Evolutionary conservation across 495 filamentous ascomycete species (phyloP), one percentile per base, ranked within the genome.

Genomic region (Tuber microsphaerosporum): DNA sequence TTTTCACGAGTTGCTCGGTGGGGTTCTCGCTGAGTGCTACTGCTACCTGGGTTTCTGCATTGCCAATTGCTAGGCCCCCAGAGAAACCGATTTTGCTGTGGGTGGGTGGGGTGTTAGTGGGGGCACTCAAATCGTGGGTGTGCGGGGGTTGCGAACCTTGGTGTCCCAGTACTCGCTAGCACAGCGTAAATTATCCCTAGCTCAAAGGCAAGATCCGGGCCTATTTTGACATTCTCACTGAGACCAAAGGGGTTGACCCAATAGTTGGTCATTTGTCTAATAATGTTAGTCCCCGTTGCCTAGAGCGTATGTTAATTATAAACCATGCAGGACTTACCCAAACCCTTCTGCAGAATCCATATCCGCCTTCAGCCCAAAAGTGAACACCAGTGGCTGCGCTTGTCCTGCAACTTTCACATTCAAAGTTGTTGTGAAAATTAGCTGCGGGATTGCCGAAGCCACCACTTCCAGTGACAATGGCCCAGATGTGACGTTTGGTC

Each of bases 161-260:
- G 76, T 19, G 76, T 71, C 31, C 76, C 76, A 2, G 73, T 77
- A 22, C 48, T 76, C 20, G 74, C 77, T 6, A 76, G 41, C 71
- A 69, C 71, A 17, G 72, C 77, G 37, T 76, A 75, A 44, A 75
- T 75, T 42, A 80, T 75, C 1, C 77, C 79, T 7, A 81, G 20
- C 41, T 81, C 74, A 16, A 81, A 73, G 12, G 77, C 79, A 34
- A 80, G n/a, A 39, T 75, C 61, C n/a, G 79, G 79, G 3, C 79
- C 79, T 26, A 81, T 77, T 26, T 77, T 79, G 9, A 81, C 45
- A 17, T 41, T 73, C 37, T 78, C 74, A 45, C 71, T 73, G 46
- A 80, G 69, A 19, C 74, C 77, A 42, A 81, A 61, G 19, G 79
- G 79, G 42, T 79, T 76, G 19, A 72, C 31, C 77, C 79, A 81